phyloP scores from a whole-genome alignment of 2,329 filamentous ascomycete genomes.

The Chrysoporthe austroafricana region DNA sequence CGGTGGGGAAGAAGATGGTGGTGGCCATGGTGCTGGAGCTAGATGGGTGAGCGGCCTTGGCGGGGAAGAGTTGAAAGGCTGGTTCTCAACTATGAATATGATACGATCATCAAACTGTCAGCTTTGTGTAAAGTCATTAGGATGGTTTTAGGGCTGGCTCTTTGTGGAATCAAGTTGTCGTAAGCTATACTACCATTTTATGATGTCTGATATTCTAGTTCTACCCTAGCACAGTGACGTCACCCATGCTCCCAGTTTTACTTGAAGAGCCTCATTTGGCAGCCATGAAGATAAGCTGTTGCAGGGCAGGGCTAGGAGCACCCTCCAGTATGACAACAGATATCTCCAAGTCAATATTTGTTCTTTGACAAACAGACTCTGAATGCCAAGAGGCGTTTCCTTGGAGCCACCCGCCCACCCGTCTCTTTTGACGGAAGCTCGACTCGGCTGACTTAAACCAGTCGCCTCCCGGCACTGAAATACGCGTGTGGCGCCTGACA shows the following conservation, averaged over 20 bases:
- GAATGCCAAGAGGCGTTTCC: not conserved
- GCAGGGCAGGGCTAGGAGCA: not conserved
- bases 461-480: too few species aligned
- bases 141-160: not conserved
- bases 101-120: not conserved
- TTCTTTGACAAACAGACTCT: not conserved
- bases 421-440: too few species aligned
- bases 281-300: conserved; percentile 1
- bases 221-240: conserved; percentile 9
- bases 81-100: not conserved
- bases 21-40: not conserved
- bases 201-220: not conserved
- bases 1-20: conserved; percentile 25
- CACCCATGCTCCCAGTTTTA: not conserved
- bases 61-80: not conserved
- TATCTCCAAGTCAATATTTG: not conserved
- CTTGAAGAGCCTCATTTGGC: not conserved
- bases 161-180: not conserved
- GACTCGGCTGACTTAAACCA: too few species aligned
- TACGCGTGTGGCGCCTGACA: too few species aligned
- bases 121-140: not conserved
- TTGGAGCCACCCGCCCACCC: too few species aligned
- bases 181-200: not conserved
- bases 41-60: not conserved
- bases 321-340: not conserved